Conservation (phyloP, 768 basidiomycete genomes). For the Psilocybe tampanensis region DNA sequence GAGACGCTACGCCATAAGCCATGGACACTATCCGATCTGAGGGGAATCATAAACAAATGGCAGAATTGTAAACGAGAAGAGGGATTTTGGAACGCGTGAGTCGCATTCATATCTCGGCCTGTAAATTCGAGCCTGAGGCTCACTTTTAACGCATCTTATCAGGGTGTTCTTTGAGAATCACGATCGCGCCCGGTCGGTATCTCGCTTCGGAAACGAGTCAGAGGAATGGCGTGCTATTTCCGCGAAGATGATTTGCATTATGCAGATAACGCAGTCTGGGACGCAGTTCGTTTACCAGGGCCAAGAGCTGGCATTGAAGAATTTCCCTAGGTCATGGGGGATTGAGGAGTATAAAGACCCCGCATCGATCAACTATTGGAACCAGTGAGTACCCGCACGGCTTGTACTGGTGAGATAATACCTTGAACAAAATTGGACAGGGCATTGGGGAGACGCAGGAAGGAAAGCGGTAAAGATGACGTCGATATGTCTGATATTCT, state of each 20-base stretch:
- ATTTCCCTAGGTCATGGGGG: conserved; percentile 63
- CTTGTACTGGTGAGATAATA: too few species aligned
- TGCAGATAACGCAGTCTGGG: conserved; percentile 63
- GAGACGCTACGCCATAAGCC: conserved; percentile 40
- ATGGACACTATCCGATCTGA: conserved; percentile 59
- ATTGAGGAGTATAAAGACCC: conserved; percentile 77
- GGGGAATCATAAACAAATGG: conserved; percentile 52
- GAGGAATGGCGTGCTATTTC: conserved; percentile 57
- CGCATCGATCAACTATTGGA: conserved; percentile 61
- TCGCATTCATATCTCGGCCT: too few species aligned
- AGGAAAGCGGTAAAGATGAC: conserved; percentile 34
- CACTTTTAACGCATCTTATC: too few species aligned
- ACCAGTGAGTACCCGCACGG: conserved; percentile 50
- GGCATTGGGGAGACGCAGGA: conserved; percentile 38
- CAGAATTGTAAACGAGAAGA: conserved; percentile 57
- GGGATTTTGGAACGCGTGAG: conserved; percentile 71
- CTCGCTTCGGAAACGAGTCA: conserved; percentile 67
- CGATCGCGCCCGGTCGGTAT: conserved; percentile 64
- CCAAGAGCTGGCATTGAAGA: conserved; percentile 70
- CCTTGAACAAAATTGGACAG: too few species aligned
- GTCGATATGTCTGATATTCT: conserved; percentile 67
- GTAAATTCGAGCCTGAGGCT: too few species aligned
- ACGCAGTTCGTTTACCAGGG: conserved; percentile 79
- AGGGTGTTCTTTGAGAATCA: conserved; percentile 75
- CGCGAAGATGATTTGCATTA: conserved; percentile 65